Evolutionary conservation across 1,284 basidiomycete species (phyloP), one percentile per base, ranked within the genome.

Genomic region (Trichosporon asahii): DNA sequence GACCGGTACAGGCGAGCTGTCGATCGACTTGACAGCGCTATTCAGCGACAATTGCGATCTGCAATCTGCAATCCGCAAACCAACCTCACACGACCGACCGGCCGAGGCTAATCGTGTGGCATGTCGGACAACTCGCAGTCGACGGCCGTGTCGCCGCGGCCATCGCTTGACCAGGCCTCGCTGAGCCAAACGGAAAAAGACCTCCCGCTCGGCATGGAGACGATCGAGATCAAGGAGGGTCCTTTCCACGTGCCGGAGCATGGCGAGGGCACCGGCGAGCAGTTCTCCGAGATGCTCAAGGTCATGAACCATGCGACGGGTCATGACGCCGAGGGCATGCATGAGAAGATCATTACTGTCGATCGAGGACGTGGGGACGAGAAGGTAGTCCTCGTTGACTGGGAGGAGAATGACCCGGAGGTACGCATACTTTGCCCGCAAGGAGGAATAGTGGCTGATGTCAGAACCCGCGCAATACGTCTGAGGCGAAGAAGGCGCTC

Each of bases 381-480:
- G 65, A 77, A 79, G 40, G 77, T 79, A 1, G 67, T 79, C 8
- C 55, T 80, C 5, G 70, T 81, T n/a, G 79, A 79, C 66, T 81
- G 80, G 80, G 27, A 72, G 27, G 70, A 72, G 12, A 66, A 69
- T 31, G 79, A 80, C 69, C 78, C 78, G 11, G 77, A 78, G 40
- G 80, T 81, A 77, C 76, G 68, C 76, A 57, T 74, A 2, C n/a
- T n/a, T n/a, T n/a, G n/a, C n/a, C n/a, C n/a, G n/a, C n/a, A n/a
- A n/a, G n/a, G n/a, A n/a, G 18, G 23, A 15, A 25, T 27, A n/a
- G 46, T 37, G 35, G 35, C 70, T 68, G n/a, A 70, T 44, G 8
- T 0, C 70, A 82, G 81, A 76, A 80, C 68, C 81, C 81, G 0
- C 75, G 78, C 72, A 80, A 82, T 69, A 81, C 76, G 76, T 66